Conservation (phyloP, 345 rosid genomes). For the Alliaria petiolata region DNA sequence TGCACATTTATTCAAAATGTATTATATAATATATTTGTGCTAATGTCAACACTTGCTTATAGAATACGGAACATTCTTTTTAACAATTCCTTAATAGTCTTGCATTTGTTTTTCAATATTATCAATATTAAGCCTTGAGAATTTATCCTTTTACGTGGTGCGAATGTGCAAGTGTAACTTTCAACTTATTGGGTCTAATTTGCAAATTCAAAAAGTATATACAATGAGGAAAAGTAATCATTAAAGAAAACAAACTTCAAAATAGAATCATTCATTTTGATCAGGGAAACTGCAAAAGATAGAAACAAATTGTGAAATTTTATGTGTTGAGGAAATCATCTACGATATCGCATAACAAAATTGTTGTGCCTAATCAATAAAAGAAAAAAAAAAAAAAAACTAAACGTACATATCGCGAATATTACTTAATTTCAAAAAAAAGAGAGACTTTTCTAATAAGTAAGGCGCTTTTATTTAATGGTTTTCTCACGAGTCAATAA, state of each 20-base stretch:
- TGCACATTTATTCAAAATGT: not conserved
- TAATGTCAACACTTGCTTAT: slow-evolving; percentile 20
- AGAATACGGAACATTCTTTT: not conserved
- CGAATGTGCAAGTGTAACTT: not conserved
- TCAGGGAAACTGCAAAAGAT: too few relatives aligned
- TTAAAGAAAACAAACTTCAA: too few relatives aligned
- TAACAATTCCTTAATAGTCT: not conserved
- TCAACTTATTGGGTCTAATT: not conserved
- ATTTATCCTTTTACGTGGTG: not conserved
- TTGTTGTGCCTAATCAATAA: too few relatives aligned
- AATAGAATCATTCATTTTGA: too few relatives aligned
- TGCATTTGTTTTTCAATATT: not conserved
- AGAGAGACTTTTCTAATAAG: slow-evolving; percentile 13
- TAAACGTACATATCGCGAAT: not conserved
- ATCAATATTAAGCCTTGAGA: not conserved
- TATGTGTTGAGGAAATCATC: too few relatives aligned
- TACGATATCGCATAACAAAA: too few relatives aligned
- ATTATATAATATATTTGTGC: not conserved
- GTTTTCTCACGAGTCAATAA: not conserved
- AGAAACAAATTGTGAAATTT: too few relatives aligned
- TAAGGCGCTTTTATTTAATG: slow-evolving; percentile 1
- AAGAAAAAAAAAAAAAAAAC: too few relatives aligned
- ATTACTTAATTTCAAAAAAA: not conserved
- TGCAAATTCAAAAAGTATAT: not conserved
- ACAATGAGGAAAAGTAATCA: too few relatives aligned